phyloP scores from a whole-genome alignment of 2,329 filamentous ascomycete genomes.

The Apiospora hydei region DNA sequence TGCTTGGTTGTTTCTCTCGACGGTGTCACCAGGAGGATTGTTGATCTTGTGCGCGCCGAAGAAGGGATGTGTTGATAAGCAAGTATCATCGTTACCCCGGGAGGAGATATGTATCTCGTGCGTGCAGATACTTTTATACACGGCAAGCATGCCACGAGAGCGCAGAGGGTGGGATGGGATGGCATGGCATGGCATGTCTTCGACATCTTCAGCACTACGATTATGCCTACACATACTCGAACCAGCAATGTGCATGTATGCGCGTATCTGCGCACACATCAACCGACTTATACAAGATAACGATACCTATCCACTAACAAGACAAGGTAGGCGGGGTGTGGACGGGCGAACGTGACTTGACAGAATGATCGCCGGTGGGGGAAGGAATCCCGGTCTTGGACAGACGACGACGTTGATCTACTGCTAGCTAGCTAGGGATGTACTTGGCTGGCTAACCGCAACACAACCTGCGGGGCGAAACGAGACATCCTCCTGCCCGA shows the following conservation, averaged over 20 bases:
- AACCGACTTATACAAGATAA: neutral
- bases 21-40: neutral
- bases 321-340: slow-evolving; percentile 7
- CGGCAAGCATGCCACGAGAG: neutral
- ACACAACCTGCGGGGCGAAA: neutral
- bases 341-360: slow-evolving; percentile 13
- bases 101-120: neutral
- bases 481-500: neutral
- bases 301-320: neutral
- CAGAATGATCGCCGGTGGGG: slow-evolving; percentile 16
- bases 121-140: neutral
- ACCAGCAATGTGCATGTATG: neutral
- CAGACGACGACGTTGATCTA: slow-evolving; percentile 16
- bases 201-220: neutral
- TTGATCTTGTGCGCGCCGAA: neutral
- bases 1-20: neutral
- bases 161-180: neutral
- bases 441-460: neutral
- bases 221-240: neutral
- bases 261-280: neutral
- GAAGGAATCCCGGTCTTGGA: slow-evolving; percentile 2
- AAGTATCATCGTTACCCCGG: neutral
- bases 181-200: neutral
- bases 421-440: neutral
- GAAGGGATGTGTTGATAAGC: neutral